phyloP scores from a whole-genome alignment of 1,284 basidiomycete genomes.

The Rhodotorula sp. region DNA sequence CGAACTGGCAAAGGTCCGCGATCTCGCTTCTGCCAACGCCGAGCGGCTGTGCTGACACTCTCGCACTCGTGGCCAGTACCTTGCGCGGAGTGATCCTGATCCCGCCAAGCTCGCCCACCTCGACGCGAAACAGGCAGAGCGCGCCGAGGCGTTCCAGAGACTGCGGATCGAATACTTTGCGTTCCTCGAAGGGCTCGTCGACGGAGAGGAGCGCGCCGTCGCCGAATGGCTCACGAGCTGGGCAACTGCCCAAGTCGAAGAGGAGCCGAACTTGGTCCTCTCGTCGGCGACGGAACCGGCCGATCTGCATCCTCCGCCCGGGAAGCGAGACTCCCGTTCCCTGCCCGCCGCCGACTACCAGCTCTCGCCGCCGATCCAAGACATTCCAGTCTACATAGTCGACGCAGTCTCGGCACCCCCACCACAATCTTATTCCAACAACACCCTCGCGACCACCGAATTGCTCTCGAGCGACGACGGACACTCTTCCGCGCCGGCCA shows the following conservation, averaged over 20 bases:
- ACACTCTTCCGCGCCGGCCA: conserved; percentile 4
- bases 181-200: conserved; percentile 47
- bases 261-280: neutral
- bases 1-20: conserved; percentile 35
- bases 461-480: neutral
- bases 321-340: neutral
- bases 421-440: too few species aligned
- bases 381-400: neutral
- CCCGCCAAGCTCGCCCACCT: conserved; percentile 55
- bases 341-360: neutral
- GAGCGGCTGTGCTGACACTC: neutral
- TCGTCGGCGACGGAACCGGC: neutral
- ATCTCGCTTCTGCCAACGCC: too few species aligned
- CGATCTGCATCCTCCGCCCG: neutral
- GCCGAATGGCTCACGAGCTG: conserved; percentile 29
- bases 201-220: conserved; percentile 48
- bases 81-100: conserved; percentile 49
- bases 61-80: conserved; percentile 30
- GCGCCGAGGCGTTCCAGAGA: conserved; percentile 50
- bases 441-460: too few species aligned
- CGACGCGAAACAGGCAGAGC: conserved; percentile 49
- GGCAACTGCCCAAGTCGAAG: neutral
- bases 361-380: neutral
- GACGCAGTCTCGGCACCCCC: conserved; percentile 4
- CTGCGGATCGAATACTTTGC: conserved; percentile 53